These are phyloP conservation scores for Sanghuangporus baumii DNA, from an alignment of 1,284 basidiomycete genomes.

Conservation along the genomic window DNA sequence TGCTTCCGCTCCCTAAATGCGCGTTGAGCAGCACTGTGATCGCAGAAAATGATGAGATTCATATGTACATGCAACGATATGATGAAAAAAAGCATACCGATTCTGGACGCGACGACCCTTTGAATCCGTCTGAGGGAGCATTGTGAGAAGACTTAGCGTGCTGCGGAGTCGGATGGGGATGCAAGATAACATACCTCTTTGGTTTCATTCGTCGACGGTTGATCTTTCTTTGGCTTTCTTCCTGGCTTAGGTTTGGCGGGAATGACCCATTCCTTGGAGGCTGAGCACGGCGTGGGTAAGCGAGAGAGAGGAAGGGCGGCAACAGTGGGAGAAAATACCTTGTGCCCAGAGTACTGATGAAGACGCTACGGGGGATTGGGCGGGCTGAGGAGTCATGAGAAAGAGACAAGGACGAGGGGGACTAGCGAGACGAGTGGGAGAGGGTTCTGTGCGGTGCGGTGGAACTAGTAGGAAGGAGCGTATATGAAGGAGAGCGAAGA, in stretches of 20 bases:
- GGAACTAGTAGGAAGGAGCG: conserved; percentile 14
- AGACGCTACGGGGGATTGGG: conserved; percentile 28
- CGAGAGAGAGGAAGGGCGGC: conserved; percentile 20
- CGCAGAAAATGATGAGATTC: neutral
- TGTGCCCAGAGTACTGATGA: conserved; percentile 52
- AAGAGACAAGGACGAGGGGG: conserved; percentile 10
- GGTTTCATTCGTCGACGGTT: conserved; percentile 33
- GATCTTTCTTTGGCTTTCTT: conserved; percentile 79
- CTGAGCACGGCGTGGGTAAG: conserved; percentile 32
- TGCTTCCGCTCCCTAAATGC: conserved; percentile 90
- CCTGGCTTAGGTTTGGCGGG: conserved; percentile 87
- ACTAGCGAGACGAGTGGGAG: conserved; percentile 12
- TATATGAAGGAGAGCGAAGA: neutral
- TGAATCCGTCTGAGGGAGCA: conserved; percentile 35
- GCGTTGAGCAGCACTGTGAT: conserved; percentile 76
- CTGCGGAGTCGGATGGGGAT: conserved; percentile 16
- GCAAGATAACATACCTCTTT: conserved; percentile 38
- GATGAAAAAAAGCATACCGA: conserved; percentile 38
- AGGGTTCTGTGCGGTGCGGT: conserved; percentile 15
- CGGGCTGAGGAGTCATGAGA: conserved; percentile 27
- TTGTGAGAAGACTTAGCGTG: conserved; percentile 21
- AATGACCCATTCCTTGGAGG: conserved; percentile 89
- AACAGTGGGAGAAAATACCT: conserved; percentile 29
- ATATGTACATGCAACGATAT: neutral
- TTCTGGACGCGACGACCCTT: conserved; percentile 74